Base-by-base conservation (phyloP, 163 green algal species). In the Volvox carteri region DNA sequence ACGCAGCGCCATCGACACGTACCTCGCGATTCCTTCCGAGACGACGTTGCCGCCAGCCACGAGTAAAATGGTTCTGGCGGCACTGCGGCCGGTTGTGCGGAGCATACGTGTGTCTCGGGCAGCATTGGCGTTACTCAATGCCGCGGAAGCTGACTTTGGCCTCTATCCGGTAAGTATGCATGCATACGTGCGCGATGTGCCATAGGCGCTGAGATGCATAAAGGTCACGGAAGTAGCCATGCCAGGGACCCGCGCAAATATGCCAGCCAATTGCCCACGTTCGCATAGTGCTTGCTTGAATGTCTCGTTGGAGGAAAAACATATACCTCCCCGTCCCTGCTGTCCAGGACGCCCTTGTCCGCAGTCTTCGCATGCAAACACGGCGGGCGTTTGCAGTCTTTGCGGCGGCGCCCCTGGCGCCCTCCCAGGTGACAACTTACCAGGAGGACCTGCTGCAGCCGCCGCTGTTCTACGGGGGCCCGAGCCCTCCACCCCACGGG, bases 391-490 rank as follows among this genome's bases (percentile, higher is more conserved):
- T 78, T 4, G 80, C 80, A 0, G 12, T 54, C 0, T 3, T 78
- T 18, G 80, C 65, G 4, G 5, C 80, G 33, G 62, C 65, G 28
- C 44, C 80, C 5, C 80, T 87, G 80, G 56, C 46, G 23, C 80
- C 80, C 30, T 60, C 80, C 12, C 44, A 75, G 25, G 19, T 30
- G 0, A 12, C 62, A 5, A 30, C 30, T 16, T 37, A 68, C 14
- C 80, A 67, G 41, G 19, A 46, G 19, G 80, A 78, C 60, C 60
- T 87, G 42, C 62, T 70, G 44, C 80, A 87, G 80, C 80, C 80
- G 80, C 77, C 77, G 25, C 5, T 37, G 25, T 84, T 65, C 75
- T 19, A 33, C 75, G 44, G 18, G 67, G 39, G 39, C 39, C 23
- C 37, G 41, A 28, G 37, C 37, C 16, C 37, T 0, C 70, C n/a